These are phyloP conservation scores for Tetradesmus obliquus DNA, from an alignment of 139 green algal species.

Conservation along the genomic window DNA sequence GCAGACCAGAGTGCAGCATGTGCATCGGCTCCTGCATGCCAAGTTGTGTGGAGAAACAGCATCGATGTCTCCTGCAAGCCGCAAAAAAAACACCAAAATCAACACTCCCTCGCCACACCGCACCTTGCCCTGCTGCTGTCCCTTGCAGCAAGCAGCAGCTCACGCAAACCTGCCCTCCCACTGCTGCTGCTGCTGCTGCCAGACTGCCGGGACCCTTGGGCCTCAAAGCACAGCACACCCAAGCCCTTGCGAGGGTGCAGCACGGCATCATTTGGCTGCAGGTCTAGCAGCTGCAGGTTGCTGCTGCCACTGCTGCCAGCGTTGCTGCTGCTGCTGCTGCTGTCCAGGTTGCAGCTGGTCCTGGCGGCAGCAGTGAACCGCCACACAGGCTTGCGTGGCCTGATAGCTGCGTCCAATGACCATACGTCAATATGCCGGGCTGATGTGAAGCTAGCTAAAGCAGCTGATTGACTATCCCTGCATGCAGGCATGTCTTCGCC, in stretches of 20 bases:
- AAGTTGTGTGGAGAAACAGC: no score
- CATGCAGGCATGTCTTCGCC: not conserved
- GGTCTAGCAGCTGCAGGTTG: not conserved
- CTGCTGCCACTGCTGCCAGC: slow-evolving; percentile 16
- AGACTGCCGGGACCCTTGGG: not conserved
- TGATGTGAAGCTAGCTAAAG: not conserved
- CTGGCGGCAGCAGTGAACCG: slow-evolving; percentile 20
- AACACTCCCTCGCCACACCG: no score
- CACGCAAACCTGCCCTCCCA: not conserved
- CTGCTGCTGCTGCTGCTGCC: not conserved
- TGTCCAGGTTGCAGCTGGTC: not conserved
- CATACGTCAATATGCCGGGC: not conserved
- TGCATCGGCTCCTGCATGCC: no score
- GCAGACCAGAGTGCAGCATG: no score
- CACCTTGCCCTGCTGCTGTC: not conserved
- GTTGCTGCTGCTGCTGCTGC: not conserved
- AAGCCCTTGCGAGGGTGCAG: not conserved
- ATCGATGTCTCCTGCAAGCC: no score
- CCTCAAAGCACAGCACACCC: slow-evolving; percentile 7
- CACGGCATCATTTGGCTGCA: not conserved
- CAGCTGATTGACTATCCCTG: not conserved
- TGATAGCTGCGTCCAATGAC: slow-evolving; percentile 1
- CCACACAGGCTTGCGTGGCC: slow-evolving; percentile 15
- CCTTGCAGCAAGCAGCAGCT: not conserved
- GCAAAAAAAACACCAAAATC: not conserved